Evolutionary conservation across 2,329 filamentous ascomycete genomes (phyloP).

Genomic region (Parascedosporium putredinis): DNA sequence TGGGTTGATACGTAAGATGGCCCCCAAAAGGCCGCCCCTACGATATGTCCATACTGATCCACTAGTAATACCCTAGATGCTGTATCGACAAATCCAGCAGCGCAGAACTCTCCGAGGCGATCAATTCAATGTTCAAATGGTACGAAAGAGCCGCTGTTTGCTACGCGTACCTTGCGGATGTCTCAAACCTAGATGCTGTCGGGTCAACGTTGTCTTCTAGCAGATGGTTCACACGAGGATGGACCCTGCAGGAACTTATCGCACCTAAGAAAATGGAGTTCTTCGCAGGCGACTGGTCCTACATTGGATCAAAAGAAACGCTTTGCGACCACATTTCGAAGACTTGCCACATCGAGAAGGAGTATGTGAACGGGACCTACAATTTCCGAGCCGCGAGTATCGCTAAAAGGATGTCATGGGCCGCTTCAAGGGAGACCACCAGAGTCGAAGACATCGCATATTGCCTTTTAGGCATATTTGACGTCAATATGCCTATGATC

Average conservation of each 20-base stretch:
- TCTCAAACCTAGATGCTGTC: slow-evolving; percentile 9
- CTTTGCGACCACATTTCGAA: slow-evolving; percentile 11
- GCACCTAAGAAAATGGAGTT: slow-evolving; percentile 18
- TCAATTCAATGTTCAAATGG: slow-evolving; percentile 19
- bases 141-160: slow-evolving; percentile 16
- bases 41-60: too few relatives aligned
- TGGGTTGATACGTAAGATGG: slow-evolving; percentile 17
- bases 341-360: slow-evolving; percentile 14
- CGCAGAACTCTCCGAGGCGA: slow-evolving; percentile 17
- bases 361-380: slow-evolving; percentile 10
- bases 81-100: slow-evolving; percentile 19
- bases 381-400: slow-evolving; percentile 9
- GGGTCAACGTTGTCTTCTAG: slow-evolving; percentile 8
- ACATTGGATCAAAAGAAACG: slow-evolving; percentile 16
- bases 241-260: slow-evolving; percentile 22
- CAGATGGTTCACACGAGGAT: slow-evolving; percentile 17
- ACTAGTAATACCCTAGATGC: too few relatives aligned
- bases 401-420: slow-evolving; percentile 18
- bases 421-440: slow-evolving; percentile 15
- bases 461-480: slow-evolving; percentile 19
- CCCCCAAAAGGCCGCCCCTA: too few relatives aligned
- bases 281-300: slow-evolving; percentile 17
- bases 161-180: slow-evolving; percentile 17
- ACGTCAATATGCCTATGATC: slow-evolving; percentile 19
- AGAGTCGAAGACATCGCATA: slow-evolving; percentile 20